phyloP scores from a whole-genome alignment of 148 eudicot genomes.

The Fagopyrum tataricum region DNA sequence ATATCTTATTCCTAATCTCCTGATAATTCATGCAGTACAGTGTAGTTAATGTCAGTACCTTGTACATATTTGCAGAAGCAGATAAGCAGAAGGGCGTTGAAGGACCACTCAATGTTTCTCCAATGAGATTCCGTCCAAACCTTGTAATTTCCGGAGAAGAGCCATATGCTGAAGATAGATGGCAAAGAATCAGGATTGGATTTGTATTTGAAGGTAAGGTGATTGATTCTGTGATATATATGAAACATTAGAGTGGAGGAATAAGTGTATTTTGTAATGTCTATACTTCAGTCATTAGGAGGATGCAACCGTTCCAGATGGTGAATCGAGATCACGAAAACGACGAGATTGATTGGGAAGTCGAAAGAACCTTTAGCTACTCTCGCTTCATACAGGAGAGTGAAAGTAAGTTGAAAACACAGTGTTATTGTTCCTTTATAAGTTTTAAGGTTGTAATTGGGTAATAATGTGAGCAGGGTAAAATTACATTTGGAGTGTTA shows the following conservation, averaged over 20 bases:
- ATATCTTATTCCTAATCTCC: not conserved
- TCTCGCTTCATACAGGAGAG: conserved; percentile 81
- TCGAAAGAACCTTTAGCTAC: conserved; percentile 83
- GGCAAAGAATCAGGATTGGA: conserved; percentile 68
- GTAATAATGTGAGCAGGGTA: conserved; percentile 54
- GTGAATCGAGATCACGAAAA: conserved; percentile 52
- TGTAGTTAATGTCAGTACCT: not conserved
- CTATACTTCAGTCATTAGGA: conserved; percentile 53
- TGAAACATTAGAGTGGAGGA: not conserved
- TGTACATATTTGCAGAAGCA: conserved; percentile 18
- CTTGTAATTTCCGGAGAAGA: conserved; percentile 78
- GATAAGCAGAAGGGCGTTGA: conserved; percentile 28
- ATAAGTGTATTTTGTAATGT: no score
- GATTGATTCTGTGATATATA: not conserved
- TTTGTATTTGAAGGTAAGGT: conserved; percentile 41
- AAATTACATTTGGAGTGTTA: conserved; percentile 70
- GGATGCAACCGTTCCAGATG: conserved; percentile 98
- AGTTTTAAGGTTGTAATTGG: not conserved
- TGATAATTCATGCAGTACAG: not conserved
- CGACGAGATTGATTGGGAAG: conserved; percentile 45
- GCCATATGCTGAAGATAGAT: conserved; percentile 79
- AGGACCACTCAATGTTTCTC: conserved; percentile 32
- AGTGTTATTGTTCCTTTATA: conserved; percentile 8
- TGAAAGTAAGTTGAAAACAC: conserved; percentile 46
- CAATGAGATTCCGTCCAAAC: conserved; percentile 86